Base-by-base conservation (phyloP, 2,329 filamentous ascomycete genomes). In the Gnomoniopsis sp. region DNA sequence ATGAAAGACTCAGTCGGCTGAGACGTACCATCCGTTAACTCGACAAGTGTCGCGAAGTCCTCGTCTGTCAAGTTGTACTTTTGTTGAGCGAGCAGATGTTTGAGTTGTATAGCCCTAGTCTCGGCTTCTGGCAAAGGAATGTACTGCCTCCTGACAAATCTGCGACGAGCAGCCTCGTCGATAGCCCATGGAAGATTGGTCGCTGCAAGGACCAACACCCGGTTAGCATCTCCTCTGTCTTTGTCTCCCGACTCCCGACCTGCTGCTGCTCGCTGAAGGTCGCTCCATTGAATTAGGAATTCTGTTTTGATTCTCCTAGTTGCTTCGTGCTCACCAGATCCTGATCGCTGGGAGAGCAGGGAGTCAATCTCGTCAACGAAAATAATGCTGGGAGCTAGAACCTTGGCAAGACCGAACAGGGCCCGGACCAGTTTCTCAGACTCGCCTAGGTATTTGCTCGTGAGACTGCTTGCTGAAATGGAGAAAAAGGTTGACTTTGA, bases 351-450 rank as follows among this genome's bases (percentile, higher is more conserved):
- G 1, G 92, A 96, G 0, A 99, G 81, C 0, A 99, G 77, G 0
- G 93, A 96, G 71, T 99, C 95, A 63, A 99, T 99, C 71, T 99
- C 95, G 68, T 99, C 95, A 4, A 99, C 92, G 66, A 99, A 99
- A 59, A 99, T 98, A 70, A 99, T 98, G 62, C 90, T 95, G 0
- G 95, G 95, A 0, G 95, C 92, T 48, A 98, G 81, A 38, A 86
- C 81, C 71, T 96, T 96, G 6, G 95, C 93, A n/a, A 98, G 77
- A 0, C 86, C 85, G 71, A 99, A 99, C 0, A 99, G 79, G 3
- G 95, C 95, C 38, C 92, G 86, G 2, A 99, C 95, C 3, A 99
- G 84, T 74, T 99, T 99, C 74, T 99, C 95, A 0, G 90, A 96
- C 70, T 99, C 95, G 48, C 95, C 95, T 11, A 98, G 82, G 72